Percentiles rank a stretch among this genome's conserved stretches.
phyloP scores from a whole-genome alignment of 2,329 filamentous ascomycete species.

The Epichloe sibirici region DNA sequence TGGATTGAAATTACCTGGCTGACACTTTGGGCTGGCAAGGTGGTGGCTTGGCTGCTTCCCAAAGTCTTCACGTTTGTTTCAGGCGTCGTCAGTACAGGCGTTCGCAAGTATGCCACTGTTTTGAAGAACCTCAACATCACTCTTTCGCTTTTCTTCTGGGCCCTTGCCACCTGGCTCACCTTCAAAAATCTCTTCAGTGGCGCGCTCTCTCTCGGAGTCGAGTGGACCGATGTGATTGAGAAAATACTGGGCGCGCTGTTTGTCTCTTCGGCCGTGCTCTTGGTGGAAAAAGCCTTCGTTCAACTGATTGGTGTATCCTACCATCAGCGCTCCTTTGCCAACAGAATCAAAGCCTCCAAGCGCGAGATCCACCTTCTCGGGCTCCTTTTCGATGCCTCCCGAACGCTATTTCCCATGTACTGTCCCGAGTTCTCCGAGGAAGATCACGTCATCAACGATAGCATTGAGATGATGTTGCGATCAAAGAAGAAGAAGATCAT shows the following conservation, averaged over 20 bases:
- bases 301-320: slow-evolving; percentile 79
- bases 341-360: slow-evolving; percentile 81
- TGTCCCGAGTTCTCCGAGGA: slow-evolving; percentile 84
- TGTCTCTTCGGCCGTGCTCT: slow-evolving; percentile 56
- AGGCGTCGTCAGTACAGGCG: slow-evolving; percentile 57
- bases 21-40: slow-evolving; percentile 53
- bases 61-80: slow-evolving; percentile 55
- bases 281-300: slow-evolving; percentile 67
- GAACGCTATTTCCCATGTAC: slow-evolving; percentile 81
- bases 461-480: slow-evolving; percentile 55
- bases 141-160: slow-evolving; percentile 58
- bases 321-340: slow-evolving; percentile 72
- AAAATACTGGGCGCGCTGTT: slow-evolving; percentile 55
- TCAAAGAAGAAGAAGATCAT: slow-evolving; percentile 33
- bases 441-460: slow-evolving; percentile 84
- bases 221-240: slow-evolving; percentile 47
- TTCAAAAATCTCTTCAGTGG: slow-evolving; percentile 43
- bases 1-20: slow-evolving; percentile 61
- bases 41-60: slow-evolving; percentile 49
- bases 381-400: slow-evolving; percentile 80
- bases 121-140: slow-evolving; percentile 52
- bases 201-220: slow-evolving; percentile 20
- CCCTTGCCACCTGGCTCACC: slow-evolving; percentile 47
- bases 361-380: slow-evolving; percentile 70
- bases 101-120: slow-evolving; percentile 57